phyloP scores from a whole-genome alignment of 2,329 filamentous ascomycete species.

The Botrytis tulipae region DNA sequence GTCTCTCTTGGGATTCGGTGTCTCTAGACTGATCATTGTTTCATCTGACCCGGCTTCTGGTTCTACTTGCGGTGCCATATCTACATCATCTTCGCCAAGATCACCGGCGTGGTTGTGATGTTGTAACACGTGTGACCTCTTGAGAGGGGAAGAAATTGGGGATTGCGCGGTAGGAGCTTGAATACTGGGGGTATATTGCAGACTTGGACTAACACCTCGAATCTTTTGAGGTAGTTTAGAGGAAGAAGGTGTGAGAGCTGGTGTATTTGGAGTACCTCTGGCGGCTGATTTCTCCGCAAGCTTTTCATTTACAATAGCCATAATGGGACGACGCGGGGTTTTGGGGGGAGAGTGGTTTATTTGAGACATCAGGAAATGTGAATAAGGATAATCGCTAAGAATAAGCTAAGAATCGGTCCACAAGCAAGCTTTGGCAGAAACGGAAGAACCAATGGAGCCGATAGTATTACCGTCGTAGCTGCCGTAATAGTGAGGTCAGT shows the following conservation, averaged over 20 bases:
- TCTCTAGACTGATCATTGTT: not conserved
- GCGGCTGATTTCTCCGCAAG: constrained; percentile 18
- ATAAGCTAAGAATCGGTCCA: not conserved
- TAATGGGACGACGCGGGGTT: constrained; percentile 24
- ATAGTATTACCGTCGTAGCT: constrained; percentile 22
- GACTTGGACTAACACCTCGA: constrained; percentile 5
- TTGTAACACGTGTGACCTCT: constrained; percentile 8
- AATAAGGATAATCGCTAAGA: constrained; percentile 12
- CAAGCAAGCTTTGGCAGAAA: not conserved
- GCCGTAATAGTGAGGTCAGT: constrained; percentile 13
- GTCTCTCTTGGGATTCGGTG: constrained; percentile 3
- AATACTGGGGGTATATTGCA: not conserved
- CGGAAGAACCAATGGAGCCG: not conserved
- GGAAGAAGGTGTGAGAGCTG: constrained; percentile 15
- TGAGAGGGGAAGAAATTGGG: constrained; percentile 12
- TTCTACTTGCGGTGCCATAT: not conserved
- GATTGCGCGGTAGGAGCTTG: constrained; percentile 17
- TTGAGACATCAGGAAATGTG: constrained; percentile 25
- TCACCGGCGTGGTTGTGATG: constrained; percentile 6
- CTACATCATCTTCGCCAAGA: not conserved
- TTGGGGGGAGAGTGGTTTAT: constrained; percentile 20
- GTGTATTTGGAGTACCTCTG: not conserved
- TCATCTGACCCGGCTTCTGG: not conserved
- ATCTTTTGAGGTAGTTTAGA: constrained; percentile 20
- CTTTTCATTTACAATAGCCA: constrained; percentile 24